These are phyloP conservation scores for Ceratocystis albifundus DNA, from an alignment of 2,329 filamentous ascomycete genomes.

Conservation along the genomic window DNA sequence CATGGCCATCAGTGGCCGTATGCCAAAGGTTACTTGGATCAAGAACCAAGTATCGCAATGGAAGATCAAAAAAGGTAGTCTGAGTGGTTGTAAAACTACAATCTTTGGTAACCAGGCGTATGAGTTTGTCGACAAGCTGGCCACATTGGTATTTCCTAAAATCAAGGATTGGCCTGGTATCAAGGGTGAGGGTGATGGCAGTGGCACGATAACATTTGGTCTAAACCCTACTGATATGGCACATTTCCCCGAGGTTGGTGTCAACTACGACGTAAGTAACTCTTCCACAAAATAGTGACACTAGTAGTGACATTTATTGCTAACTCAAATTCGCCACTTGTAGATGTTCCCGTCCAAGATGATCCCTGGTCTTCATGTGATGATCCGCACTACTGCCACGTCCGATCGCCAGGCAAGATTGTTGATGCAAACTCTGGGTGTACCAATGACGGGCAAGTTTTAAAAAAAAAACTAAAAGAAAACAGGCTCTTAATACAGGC, in stretches of 20 bases:
- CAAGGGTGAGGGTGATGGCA: slow-evolving; percentile 60
- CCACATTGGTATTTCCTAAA: slow-evolving; percentile 81
- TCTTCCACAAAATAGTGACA: neutral
- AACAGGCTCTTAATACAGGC: neutral
- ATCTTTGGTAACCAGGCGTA: slow-evolving; percentile 71
- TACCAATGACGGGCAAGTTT: slow-evolving; percentile 31
- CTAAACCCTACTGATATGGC: slow-evolving; percentile 63
- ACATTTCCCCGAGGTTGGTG: slow-evolving; percentile 85
- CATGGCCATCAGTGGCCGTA: slow-evolving; percentile 72
- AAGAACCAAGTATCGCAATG: slow-evolving; percentile 63
- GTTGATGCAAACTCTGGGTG: slow-evolving; percentile 55
- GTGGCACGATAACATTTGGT: slow-evolving; percentile 78
- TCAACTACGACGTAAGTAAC: slow-evolving; percentile 80
- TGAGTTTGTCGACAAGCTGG: slow-evolving; percentile 79
- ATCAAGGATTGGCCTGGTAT: slow-evolving; percentile 89
- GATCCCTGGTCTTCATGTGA: slow-evolving; percentile 77
- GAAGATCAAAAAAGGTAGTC: slow-evolving; percentile 58
- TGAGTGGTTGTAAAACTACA: slow-evolving; percentile 64
- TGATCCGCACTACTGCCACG: slow-evolving; percentile 70
- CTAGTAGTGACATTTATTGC: neutral
- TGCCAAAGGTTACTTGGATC: slow-evolving; percentile 57
- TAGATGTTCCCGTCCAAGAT: slow-evolving; percentile 54
- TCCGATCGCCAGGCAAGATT: slow-evolving; percentile 77
- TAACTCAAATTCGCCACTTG: slow-evolving; percentile 20
- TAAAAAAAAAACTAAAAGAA: slow-evolving; percentile 12